phyloP scores from a whole-genome alignment of 2,329 filamentous ascomycete species.

The Colletotrichum lentis region DNA sequence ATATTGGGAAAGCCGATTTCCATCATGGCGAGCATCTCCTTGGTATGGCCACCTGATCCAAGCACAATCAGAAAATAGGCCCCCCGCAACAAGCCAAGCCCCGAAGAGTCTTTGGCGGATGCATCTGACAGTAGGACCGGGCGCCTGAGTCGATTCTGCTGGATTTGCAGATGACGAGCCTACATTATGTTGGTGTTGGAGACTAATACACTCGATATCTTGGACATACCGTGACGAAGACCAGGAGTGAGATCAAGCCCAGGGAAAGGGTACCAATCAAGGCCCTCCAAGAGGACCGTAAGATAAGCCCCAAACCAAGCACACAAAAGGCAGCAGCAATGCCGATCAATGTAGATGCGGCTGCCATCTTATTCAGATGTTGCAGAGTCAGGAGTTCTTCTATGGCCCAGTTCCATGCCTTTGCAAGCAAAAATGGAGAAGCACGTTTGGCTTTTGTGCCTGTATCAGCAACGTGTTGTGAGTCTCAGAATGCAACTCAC shows the following conservation, averaged over 20 bases:
- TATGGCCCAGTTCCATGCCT: background rate
- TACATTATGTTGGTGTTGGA: background rate
- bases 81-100: constrained; percentile 40
- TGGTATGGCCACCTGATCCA: constrained; percentile 92
- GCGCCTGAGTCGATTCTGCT: constrained; percentile 14
- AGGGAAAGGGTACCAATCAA: constrained; percentile 10
- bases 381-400: no score
- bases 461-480: constrained; percentile 22
- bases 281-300: constrained; percentile 31
- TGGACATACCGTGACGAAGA: constrained; percentile 45
- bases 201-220: background rate
- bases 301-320: constrained; percentile 21
- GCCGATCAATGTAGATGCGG: constrained; percentile 24
- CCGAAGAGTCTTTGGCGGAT: constrained; percentile 23
- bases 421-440: no score
- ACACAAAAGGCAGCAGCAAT: constrained; percentile 24
- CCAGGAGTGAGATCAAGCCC: constrained; percentile 28
- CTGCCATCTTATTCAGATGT: constrained; percentile 2
- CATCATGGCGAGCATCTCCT: constrained; percentile 92
- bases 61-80: constrained; percentile 80
- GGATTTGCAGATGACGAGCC: constrained; percentile 29
- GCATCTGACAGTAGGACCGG: constrained; percentile 27
- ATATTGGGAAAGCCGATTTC: constrained; percentile 62
- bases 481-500: background rate
- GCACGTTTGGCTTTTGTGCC: background rate